Evolutionary conservation across 768 basidiomycete genomes (phyloP).

Genomic region (Mycena sanguinolenta): DNA sequence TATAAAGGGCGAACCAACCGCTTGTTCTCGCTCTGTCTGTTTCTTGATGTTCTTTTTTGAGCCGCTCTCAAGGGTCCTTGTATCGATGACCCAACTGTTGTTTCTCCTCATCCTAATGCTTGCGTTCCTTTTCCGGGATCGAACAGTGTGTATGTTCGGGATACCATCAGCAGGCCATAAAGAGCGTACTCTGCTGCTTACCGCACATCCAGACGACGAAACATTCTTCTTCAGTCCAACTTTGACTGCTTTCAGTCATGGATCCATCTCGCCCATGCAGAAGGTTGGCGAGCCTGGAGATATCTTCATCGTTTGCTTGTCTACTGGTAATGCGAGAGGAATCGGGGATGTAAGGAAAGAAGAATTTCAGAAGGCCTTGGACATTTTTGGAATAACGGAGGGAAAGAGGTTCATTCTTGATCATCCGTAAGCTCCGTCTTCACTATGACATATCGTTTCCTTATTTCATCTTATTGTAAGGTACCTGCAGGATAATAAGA

Average conservation of each 20-base stretch:
- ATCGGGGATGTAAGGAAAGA: constrained; percentile 59
- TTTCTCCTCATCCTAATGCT: no score
- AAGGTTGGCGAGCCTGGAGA: neutral
- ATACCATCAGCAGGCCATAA: neutral
- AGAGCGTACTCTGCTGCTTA: constrained; percentile 22
- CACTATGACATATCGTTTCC: no score
- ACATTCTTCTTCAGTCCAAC: constrained; percentile 31
- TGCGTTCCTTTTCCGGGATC: no score
- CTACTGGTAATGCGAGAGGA: constrained; percentile 57
- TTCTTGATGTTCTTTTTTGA: no score
- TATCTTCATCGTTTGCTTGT: constrained; percentile 18
- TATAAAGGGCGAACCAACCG: no score
- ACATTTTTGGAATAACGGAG: constrained; percentile 62
- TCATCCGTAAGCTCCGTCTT: constrained; percentile 24
- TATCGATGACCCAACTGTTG: no score
- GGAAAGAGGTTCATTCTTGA: constrained; percentile 55
- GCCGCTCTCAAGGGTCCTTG: no score
- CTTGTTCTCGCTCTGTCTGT: no score
- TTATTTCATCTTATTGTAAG: constrained; percentile 2
- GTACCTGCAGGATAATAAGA: constrained; percentile 24
- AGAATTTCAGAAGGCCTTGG: constrained; percentile 65
- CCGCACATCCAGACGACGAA: constrained; percentile 29
- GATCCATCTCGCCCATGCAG: no score
- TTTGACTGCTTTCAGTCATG: constrained; percentile 16
- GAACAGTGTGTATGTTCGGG: no score